These are phyloP conservation scores for Nicotiana paniculata DNA, from an alignment of 257 asterid species.

Conservation along the genomic window DNA sequence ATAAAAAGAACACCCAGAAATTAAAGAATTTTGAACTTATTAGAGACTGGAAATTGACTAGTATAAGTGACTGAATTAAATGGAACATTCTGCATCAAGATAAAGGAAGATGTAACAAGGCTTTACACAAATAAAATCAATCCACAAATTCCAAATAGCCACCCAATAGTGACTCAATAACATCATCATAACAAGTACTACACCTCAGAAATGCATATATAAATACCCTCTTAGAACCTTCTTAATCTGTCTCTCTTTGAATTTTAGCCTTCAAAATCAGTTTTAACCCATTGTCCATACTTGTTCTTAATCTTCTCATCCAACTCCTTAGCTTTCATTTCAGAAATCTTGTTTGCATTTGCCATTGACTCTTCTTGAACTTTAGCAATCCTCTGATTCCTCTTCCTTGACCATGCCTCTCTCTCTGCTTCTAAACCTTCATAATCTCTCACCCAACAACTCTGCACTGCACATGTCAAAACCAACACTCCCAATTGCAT, in stretches of 20 bases:
- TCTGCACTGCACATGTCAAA: conserved; percentile 47
- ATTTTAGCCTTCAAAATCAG: conserved; percentile 23
- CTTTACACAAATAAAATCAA: background rate
- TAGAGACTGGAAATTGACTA: background rate
- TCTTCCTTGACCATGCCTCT: conserved; percentile 41
- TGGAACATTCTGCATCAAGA: background rate
- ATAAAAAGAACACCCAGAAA: background rate
- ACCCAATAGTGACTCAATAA: conserved; percentile 30
- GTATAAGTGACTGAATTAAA: background rate
- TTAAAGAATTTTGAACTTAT: background rate
- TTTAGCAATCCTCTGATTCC: conserved; percentile 36
- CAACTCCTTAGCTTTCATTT: conserved; percentile 36
- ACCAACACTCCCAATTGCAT: conserved; percentile 51
- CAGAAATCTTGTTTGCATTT: conserved; percentile 31
- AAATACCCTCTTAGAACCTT: background rate
- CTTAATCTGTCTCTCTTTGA: background rate
- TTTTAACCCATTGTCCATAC: conserved; percentile 42
- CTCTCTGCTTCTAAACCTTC: conserved; percentile 47
- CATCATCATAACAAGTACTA: background rate
- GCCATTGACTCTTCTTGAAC: conserved; percentile 48
- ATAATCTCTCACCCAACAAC: conserved; percentile 52
- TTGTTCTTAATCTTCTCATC: conserved; percentile 60
- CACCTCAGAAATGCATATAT: background rate
- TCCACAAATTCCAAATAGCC: background rate
- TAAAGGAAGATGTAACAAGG: background rate